These are phyloP conservation scores for Calonectria ilicicola DNA, from an alignment of 2,329 filamentous ascomycete species.

Conservation along the genomic window DNA sequence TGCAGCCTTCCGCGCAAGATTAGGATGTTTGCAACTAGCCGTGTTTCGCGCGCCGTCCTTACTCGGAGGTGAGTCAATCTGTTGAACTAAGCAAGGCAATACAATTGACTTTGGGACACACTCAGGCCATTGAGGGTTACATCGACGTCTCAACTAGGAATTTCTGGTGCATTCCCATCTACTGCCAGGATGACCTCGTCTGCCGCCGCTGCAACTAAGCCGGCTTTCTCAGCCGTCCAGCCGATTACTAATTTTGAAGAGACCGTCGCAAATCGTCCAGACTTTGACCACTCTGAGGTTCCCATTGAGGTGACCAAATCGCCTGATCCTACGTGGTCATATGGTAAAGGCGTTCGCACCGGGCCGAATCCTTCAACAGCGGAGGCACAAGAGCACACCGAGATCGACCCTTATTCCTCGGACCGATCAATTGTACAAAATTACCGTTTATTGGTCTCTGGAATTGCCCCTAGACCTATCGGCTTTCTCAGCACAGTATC, in stretches of 20 bases:
- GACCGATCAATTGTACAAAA: constrained; percentile 77
- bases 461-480: constrained; percentile 83
- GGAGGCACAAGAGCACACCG: constrained; percentile 65
- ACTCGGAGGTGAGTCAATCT: not conserved
- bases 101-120: not conserved
- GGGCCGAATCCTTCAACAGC: not conserved
- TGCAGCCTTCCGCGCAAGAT: not conserved
- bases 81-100: too few relatives aligned
- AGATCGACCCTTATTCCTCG: constrained; percentile 82
- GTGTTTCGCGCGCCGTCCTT: not conserved
- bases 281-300: constrained; percentile 37
- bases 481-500: constrained; percentile 66
- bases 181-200: not conserved
- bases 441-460: constrained; percentile 88
- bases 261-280: constrained; percentile 35
- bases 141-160: not conserved
- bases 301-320: constrained; percentile 44
- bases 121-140: not conserved
- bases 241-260: constrained; percentile 36
- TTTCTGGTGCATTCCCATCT: not conserved
- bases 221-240: constrained; percentile 38
- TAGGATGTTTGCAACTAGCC: not conserved
- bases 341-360: constrained; percentile 50
- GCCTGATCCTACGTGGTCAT: constrained; percentile 61
- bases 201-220: not conserved